Evolutionary conservation across 2,329 filamentous ascomycete genomes (phyloP).

Genomic region (Cytospora piceae): DNA sequence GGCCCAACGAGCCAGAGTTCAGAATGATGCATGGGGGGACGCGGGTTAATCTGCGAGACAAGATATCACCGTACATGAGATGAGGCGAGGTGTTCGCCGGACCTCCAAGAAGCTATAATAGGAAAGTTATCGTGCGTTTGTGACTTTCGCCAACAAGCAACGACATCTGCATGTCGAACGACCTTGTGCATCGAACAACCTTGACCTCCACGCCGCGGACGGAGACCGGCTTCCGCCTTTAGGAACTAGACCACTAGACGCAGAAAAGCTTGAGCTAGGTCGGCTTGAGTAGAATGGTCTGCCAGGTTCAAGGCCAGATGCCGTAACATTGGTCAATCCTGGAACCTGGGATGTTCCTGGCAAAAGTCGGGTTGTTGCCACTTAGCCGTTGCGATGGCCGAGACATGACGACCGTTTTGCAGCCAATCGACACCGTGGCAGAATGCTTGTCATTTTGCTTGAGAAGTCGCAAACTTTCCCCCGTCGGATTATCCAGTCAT

Average conservation of each 20-base stretch:
- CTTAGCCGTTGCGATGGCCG: not conserved
- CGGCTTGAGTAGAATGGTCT: conserved; percentile 4
- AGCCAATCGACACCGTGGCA: not conserved
- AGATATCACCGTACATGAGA: conserved; percentile 2
- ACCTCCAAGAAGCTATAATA: not conserved
- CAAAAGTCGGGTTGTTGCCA: not conserved
- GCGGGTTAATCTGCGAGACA: conserved; percentile 10
- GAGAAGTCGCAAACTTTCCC: not conserved
- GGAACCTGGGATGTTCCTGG: conserved; percentile 13
- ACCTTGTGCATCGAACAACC: not conserved
- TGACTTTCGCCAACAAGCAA: conserved; percentile 13
- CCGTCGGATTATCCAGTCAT: not conserved
- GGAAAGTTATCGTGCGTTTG: conserved; percentile 4
- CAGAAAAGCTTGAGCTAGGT: conserved; percentile 6
- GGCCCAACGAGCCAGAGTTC: conserved; percentile 21
- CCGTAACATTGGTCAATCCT: conserved; percentile 3
- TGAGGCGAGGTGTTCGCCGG: conserved; percentile 1
- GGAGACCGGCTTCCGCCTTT: conserved; percentile 18
- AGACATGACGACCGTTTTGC: not conserved
- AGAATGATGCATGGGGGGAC: conserved; percentile 13
- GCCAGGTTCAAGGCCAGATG: conserved; percentile 3
- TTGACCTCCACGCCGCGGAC: conserved; percentile 12
- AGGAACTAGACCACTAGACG: conserved; percentile 23
- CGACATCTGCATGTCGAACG: conserved; percentile 15
- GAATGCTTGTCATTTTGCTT: not conserved